Conservation (phyloP, 805 yeast genomes). For the Cyberlindnera bimundalis region DNA sequence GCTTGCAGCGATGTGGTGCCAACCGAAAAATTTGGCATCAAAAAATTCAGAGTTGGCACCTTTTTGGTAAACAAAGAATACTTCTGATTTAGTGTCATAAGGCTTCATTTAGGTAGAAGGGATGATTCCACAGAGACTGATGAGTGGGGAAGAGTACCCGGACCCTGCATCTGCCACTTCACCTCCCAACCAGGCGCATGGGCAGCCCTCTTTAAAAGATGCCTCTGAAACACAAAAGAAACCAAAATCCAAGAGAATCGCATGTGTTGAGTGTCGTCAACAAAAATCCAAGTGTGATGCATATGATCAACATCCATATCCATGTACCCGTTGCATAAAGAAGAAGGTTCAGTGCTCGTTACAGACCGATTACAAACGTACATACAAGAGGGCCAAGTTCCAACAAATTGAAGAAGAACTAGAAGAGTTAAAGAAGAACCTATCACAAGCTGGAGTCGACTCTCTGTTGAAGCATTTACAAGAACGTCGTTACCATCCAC, state of each 20-base stretch:
- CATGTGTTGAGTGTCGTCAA: conserved; percentile 95
- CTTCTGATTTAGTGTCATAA: too few relatives aligned
- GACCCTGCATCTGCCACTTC: background rate
- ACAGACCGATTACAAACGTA: conserved; percentile 80
- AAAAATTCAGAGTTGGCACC: conserved; percentile 2
- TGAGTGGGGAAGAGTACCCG: background rate
- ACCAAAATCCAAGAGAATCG: conserved; percentile 54
- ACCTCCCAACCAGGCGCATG: background rate
- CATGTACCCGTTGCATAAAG: conserved; percentile 80
- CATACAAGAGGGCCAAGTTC: conserved; percentile 80
- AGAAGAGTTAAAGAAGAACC: conserved; percentile 57
- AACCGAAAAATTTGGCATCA: conserved; percentile 4
- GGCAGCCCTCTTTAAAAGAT: too few relatives aligned
- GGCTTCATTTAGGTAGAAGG: background rate
- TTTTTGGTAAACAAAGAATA: conserved; percentile 2
- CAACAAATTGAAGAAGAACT: conserved; percentile 82
- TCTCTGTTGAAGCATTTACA: conserved; percentile 21
- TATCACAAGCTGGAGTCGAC: conserved; percentile 33
- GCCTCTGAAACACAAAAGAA: background rate
- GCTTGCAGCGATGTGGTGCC: background rate
- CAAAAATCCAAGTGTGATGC: conserved; percentile 94
- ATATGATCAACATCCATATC: conserved; percentile 63
- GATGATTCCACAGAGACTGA: background rate
- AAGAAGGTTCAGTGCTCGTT: conserved; percentile 68
- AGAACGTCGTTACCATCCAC: conserved; percentile 19